Evolutionary conservation across 148 eudicot species (phyloP).

Genomic region (Rheum nobile): DNA sequence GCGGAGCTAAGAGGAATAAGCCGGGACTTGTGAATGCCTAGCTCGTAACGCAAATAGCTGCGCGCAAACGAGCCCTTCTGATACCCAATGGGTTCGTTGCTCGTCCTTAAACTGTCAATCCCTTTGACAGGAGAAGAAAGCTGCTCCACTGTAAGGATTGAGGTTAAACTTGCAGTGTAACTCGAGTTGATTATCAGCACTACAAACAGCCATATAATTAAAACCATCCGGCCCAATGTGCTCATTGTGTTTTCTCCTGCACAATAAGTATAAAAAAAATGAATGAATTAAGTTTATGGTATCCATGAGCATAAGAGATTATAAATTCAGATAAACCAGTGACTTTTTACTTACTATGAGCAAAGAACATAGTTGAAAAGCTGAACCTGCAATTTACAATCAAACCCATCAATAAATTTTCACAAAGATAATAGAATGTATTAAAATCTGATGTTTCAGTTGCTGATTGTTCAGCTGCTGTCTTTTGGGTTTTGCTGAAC

Average conservation of each 20-base stretch:
- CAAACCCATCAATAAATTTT: neutral
- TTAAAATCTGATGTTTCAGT: too few relatives aligned
- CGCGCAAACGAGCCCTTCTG: conserved; percentile 9
- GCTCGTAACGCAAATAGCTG: neutral
- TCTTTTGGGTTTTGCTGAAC: too few relatives aligned
- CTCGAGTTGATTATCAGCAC: conserved; percentile 10
- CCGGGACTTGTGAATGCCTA: conserved; percentile 1
- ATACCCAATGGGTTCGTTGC: conserved; percentile 6
- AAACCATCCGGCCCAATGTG: conserved; percentile 8
- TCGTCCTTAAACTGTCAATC: conserved; percentile 3
- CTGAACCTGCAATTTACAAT: conserved; percentile 4
- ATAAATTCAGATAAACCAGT: neutral
- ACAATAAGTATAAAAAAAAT: neutral
- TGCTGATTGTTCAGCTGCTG: too few relatives aligned
- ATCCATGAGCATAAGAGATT: neutral
- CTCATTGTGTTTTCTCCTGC: conserved; percentile 6
- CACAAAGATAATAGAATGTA: too few relatives aligned
- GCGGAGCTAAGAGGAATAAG: conserved; percentile 1
- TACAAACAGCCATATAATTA: conserved; percentile 9
- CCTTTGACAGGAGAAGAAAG: conserved; percentile 8
- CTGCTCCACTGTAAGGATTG: conserved; percentile 7
- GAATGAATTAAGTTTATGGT: neutral
- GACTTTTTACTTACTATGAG: conserved; percentile 2
- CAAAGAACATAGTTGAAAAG: conserved; percentile 10
- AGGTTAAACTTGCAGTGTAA: conserved; percentile 9